phyloP scores from a whole-genome alignment of 1,284 basidiomycete species.

The Peniophora sp. region DNA sequence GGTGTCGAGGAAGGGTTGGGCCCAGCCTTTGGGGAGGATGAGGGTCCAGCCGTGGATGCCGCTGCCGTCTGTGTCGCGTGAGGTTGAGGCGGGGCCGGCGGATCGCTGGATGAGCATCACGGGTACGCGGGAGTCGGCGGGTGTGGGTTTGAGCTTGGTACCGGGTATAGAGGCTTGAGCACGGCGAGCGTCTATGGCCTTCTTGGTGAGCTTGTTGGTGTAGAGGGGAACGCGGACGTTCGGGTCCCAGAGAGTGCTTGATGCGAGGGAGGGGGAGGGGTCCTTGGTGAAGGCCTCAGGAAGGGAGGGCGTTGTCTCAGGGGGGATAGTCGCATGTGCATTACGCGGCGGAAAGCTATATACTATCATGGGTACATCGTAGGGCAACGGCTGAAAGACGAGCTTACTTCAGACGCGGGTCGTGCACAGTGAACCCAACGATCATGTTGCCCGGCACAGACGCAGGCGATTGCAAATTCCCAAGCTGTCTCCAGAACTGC shows the following conservation, averaged over 20 bases:
- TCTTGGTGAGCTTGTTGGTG: slow-evolving; percentile 72
- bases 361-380: not conserved
- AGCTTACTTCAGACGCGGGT: slow-evolving; percentile 69
- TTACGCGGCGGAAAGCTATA: slow-evolving; percentile 77
- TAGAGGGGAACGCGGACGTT: slow-evolving; percentile 39
- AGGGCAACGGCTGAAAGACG: not conserved
- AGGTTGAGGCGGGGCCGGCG: slow-evolving; percentile 15
- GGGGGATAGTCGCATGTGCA: slow-evolving; percentile 31
- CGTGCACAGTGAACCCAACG: slow-evolving; percentile 70
- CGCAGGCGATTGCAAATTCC: slow-evolving; percentile 52
- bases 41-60: slow-evolving; percentile 79
- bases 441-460: slow-evolving; percentile 68
- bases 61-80: slow-evolving; percentile 16
- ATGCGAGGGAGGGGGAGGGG: slow-evolving; percentile 54
- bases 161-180: slow-evolving; percentile 75
- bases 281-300: slow-evolving; percentile 29
- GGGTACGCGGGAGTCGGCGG: slow-evolving; percentile 76
- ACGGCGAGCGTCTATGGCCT: slow-evolving; percentile 74
- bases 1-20: slow-evolving; percentile 79
- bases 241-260: slow-evolving; percentile 67
- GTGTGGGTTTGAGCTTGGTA: slow-evolving; percentile 51
- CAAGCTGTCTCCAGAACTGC: slow-evolving; percentile 66
- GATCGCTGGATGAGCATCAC: slow-evolving; percentile 78
- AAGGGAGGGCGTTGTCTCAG: slow-evolving; percentile 11
- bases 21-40: slow-evolving; percentile 80